Percentiles rank a stretch among this genome's conserved stretches.
Conservation (phyloP, 768 basidiomycete genomes). For the Hydnum rufescens region DNA sequence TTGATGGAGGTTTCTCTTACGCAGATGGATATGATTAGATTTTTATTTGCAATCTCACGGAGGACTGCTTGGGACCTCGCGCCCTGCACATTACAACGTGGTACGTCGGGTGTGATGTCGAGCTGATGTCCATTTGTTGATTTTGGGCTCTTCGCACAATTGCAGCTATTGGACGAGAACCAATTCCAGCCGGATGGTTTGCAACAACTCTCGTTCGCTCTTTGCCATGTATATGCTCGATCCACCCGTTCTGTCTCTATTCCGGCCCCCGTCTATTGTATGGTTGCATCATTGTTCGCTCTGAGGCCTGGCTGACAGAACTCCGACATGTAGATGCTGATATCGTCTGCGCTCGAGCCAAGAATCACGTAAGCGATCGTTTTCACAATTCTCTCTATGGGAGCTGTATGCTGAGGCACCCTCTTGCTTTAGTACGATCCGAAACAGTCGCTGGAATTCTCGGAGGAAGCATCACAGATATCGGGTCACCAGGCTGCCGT, state of each 20-base stretch:
- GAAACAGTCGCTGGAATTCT: not conserved
- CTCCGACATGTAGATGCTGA: conserved; percentile 7
- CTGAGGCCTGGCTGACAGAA: not conserved
- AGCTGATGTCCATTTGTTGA: not conserved
- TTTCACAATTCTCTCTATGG: not conserved
- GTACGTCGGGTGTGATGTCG: conserved; percentile 17
- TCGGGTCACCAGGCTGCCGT: not conserved
- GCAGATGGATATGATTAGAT: too few relatives aligned
- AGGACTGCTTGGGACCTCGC: conserved; percentile 47
- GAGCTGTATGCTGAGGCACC: not conserved
- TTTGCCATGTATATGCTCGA: conserved; percentile 66
- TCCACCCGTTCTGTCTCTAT: conserved; percentile 68
- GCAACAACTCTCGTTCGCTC: conserved; percentile 49
- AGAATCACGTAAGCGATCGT: conserved; percentile 5
- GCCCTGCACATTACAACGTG: conserved; percentile 39
- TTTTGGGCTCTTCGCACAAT: not conserved
- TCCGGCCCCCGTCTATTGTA: conserved; percentile 67
- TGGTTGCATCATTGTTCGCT: conserved; percentile 13
- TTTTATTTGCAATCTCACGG: conserved; percentile 8
- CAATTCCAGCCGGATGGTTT: conserved; percentile 47
- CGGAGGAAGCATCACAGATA: not conserved
- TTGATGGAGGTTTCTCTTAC: too few relatives aligned
- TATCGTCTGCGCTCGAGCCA: conserved; percentile 9
- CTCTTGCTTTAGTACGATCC: conserved; percentile 1
- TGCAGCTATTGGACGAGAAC: conserved; percentile 26